phyloP scores from a whole-genome alignment of 805 yeast genomes.

The Zygoascus biomembranicola region DNA sequence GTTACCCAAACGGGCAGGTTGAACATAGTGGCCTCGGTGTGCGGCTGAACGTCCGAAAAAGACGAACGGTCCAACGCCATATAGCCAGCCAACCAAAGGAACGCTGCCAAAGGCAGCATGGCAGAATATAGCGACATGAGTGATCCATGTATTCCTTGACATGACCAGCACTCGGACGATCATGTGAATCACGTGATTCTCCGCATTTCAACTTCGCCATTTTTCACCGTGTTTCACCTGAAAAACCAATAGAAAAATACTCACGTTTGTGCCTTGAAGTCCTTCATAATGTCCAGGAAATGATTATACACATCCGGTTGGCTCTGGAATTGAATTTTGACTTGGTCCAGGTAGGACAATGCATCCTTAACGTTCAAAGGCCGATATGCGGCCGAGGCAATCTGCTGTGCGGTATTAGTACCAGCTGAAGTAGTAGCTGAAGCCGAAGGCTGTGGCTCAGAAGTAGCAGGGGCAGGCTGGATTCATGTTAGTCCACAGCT shows the following conservation, averaged over 20 bases:
- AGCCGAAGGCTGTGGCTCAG: not conserved
- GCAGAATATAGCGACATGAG: too few species aligned
- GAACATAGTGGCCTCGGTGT: not conserved
- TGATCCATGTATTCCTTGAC: too few species aligned
- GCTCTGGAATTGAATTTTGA: conserved; percentile 80
- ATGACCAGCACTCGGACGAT: too few species aligned
- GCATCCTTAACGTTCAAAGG: conserved; percentile 97
- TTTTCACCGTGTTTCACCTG: not conserved
- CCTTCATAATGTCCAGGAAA: conserved; percentile 97
- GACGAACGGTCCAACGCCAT: too few species aligned
- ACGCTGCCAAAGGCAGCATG: too few species aligned
- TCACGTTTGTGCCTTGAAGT: conserved; percentile 85
- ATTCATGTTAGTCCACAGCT: too few species aligned
- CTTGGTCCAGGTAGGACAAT: conserved; percentile 88
- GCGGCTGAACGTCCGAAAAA: not conserved
- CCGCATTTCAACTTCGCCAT: too few species aligned
- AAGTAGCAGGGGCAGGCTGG: not conserved
- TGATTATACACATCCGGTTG: conserved; percentile 96
- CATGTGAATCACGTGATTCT: too few species aligned
- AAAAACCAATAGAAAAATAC: conserved; percentile 20
- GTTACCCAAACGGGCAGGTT: not conserved
- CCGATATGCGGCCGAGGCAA: conserved; percentile 29
- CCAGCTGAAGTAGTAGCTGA: not conserved
- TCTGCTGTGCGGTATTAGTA: conserved; percentile 15
- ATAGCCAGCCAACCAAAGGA: too few species aligned